Evolutionary conservation across 306 rosid genomes (phyloP), one percentile per base, ranked within the genome.

Genomic region (Biancaea sappan): DNA sequence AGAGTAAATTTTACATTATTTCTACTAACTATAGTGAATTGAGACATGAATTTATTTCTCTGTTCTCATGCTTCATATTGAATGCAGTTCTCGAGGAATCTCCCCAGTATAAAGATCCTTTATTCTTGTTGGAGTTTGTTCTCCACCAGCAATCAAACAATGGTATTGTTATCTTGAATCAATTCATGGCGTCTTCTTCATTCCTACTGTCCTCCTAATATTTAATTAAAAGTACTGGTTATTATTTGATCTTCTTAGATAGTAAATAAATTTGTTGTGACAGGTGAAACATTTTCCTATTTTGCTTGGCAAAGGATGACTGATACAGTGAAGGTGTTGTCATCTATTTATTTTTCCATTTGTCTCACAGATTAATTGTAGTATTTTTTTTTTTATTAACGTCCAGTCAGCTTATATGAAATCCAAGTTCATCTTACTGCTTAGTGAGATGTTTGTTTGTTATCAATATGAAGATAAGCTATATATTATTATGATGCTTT

Each of bases 31-130:
- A 72, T 61, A 47, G 46, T 54, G 51, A 61, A 75, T 19, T 35
- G 18, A 56, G 40, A 43, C 3, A 13, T 43, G 61, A 37, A 58
- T 65, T 50, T 41, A 32, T 65, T 54, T 70, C 51, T 83, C 41
- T 70, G 32, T 66, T 66, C 51, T 50, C 26, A 31, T 79, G 69
- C 51, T 48, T 47, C 16, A 11, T 73, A 24, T 56, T 81, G 73
- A 72, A 34, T 74, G 73, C 86, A 92, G 97, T 65, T 79, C 91
- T 92, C 56, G 88, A 85, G 79, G 91, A 90, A 66, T 75, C 97
- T 79, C 84, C 90, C 48, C 92, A 77, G 51, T 4, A 41, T 58
- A 88, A 90, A 81, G 96, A 92, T 81, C 94, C 96, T 40, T 75
- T 88, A 67, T 88, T 88, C 66, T 15, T 77, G 34, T 72, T 92